Evolutionary conservation across 75 land plant genomes (phyloP), one percentile per base, ranked within the genome.

Genomic region (Sequoia sempervirens): DNA sequence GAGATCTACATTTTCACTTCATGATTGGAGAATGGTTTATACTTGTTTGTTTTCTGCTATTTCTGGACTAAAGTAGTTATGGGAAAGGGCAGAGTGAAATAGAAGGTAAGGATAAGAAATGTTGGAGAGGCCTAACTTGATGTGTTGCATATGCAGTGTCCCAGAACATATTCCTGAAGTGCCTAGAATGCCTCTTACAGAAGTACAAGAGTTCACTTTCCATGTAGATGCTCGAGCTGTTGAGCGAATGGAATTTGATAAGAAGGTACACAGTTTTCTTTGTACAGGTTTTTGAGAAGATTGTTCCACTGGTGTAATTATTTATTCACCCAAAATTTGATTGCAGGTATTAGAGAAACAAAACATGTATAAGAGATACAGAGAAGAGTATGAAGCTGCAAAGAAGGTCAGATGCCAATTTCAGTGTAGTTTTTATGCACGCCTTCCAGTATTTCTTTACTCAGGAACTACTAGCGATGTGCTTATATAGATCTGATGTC

Each of bases 341-440:
- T n/a, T 81, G 50, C 90, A 90, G 99, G 85, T 96, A 20, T 83
- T 87, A 83, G 98, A 94, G 89, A 98, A 98, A 74, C 97, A 98
- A 43, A 86, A 87, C 80, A 84, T 84, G 84, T 93, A 94, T 81
- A 93, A 96, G 83, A 93, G 93, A 85, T 86, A 89, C 52, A 92
- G 94, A 74, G 99, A 98, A 43, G 99, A 98, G 84, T 82, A 86
- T 36, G 99, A 98, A 82, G 83, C 90, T 79, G 92, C 88, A 18
- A 91, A 89, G 81, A 89, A 87, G 99, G 98, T 96, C 85, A 46
- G 81, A 18, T 17, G 8, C 30, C 3, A 18, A 17, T 75, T 36
- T 34, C n/a, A 20, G 45, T 69, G 8, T 56, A 8, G 26, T 3
- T 81, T 54, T n/a, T n/a, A 56, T 38, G 23, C 74, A 56, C 40